Percentiles rank a stretch among this genome's conserved stretches.
phyloP scores from a whole-genome alignment of 2,329 filamentous ascomycete genomes.

The Phaeosphaeria sp. region DNA sequence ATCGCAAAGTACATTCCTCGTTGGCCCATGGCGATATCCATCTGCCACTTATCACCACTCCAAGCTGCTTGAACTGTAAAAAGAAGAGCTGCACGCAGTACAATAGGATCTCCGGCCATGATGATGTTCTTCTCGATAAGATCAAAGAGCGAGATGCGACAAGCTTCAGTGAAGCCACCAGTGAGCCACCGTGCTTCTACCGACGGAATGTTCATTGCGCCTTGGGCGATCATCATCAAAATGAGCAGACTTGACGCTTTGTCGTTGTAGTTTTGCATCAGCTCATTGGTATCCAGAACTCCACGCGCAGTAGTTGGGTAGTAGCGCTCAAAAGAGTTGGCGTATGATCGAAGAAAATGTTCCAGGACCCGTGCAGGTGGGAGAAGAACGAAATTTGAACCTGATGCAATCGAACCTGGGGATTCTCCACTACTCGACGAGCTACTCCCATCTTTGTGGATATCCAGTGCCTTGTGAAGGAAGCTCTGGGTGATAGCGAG shows the following conservation, averaged over 20 bases:
- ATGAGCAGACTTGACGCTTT: conserved; percentile 70
- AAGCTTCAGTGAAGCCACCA: conserved; percentile 72
- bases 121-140: conserved; percentile 75
- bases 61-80: conserved; percentile 73
- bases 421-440: conserved; percentile 53
- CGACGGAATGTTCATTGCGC: conserved; percentile 69
- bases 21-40: conserved; percentile 78
- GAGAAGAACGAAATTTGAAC: conserved; percentile 68
- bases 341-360: conserved; percentile 70
- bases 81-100: conserved; percentile 69
- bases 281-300: conserved; percentile 69
- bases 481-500: conserved; percentile 75
- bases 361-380: conserved; percentile 71
- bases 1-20: conserved; percentile 76
- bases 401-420: conserved; percentile 54
- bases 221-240: conserved; percentile 75
- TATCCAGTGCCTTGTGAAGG: conserved; percentile 72
- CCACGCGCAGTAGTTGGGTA: conserved; percentile 68
- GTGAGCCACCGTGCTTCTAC: conserved; percentile 70
- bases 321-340: conserved; percentile 70
- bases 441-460: conserved; percentile 62
- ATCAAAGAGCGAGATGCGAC: conserved; percentile 74
- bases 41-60: conserved; percentile 79
- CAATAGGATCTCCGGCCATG: conserved; percentile 69
- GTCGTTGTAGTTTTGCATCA: conserved; percentile 67